Evolutionary conservation across 2,329 filamentous ascomycete species (phyloP).

Genomic region (Harringtonia lauricola): DNA sequence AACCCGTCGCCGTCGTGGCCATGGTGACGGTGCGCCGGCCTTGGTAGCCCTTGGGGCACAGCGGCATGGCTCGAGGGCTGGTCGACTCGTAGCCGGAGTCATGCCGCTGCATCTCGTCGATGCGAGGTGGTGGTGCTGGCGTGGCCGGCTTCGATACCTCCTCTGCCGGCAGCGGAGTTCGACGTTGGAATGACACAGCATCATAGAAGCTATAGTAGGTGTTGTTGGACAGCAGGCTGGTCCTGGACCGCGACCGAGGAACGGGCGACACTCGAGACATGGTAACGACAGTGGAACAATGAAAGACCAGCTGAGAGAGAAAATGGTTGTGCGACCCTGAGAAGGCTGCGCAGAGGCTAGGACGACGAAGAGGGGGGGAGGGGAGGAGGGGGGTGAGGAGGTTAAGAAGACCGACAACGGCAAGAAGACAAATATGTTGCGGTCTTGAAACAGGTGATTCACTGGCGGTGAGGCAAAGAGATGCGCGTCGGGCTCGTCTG

Average conservation of each 20-base stretch:
- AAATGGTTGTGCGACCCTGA: too few relatives aligned
- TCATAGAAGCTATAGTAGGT: slow-evolving; percentile 46
- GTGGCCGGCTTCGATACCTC: slow-evolving; percentile 18
- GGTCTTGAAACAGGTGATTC: too few relatives aligned
- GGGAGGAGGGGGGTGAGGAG: too few relatives aligned
- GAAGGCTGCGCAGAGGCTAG: too few relatives aligned
- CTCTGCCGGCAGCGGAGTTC: slow-evolving; percentile 15
- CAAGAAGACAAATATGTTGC: too few relatives aligned
- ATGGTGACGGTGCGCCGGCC: slow-evolving; percentile 17
- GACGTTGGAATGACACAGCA: slow-evolving; percentile 25
- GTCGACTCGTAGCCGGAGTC: slow-evolving; percentile 50
- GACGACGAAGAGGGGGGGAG: too few relatives aligned
- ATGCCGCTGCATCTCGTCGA: slow-evolving; percentile 37
- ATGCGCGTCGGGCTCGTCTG: too few relatives aligned
- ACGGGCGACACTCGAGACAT: slow-evolving; percentile 5
- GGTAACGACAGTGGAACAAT: neutral
- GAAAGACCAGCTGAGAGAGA: too few relatives aligned
- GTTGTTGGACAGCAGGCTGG: slow-evolving; percentile 26
- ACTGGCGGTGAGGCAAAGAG: too few relatives aligned
- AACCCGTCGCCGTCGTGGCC: slow-evolving; percentile 13
- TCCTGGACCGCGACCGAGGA: slow-evolving; percentile 4
- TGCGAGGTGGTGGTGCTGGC: slow-evolving; percentile 3
- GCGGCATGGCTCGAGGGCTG: slow-evolving; percentile 24
- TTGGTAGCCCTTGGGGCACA: slow-evolving; percentile 13
- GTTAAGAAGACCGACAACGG: too few relatives aligned